Conservation (phyloP, 2,329 filamentous ascomycete species). For the Arachnomyces sp. region DNA sequence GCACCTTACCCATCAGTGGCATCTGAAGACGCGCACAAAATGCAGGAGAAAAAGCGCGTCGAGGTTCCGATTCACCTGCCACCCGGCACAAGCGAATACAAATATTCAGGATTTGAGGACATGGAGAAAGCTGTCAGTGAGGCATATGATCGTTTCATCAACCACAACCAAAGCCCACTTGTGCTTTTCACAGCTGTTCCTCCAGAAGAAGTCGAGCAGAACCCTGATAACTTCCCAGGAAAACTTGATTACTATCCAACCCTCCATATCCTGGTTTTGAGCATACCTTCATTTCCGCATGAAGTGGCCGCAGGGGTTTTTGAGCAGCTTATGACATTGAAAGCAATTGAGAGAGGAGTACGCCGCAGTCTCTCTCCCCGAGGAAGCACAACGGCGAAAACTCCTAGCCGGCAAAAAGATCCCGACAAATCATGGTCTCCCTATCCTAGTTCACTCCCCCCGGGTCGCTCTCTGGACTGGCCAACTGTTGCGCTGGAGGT, state of each 20-base stretch:
- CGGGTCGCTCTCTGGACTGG: slow-evolving; percentile 1
- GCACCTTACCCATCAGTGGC: no score
- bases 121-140: slow-evolving; percentile 1
- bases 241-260: slow-evolving; percentile 1
- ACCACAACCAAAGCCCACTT: slow-evolving; percentile 3
- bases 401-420: not conserved
- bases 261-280: slow-evolving; percentile 1
- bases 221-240: not conserved
- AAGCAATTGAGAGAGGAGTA: not conserved
- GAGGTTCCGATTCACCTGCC: not conserved
- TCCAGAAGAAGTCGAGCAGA: slow-evolving; percentile 2
- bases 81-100: slow-evolving; percentile 2
- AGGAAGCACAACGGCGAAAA: not conserved
- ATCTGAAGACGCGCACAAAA: not conserved
- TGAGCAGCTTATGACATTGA: not conserved
- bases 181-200: slow-evolving; percentile 3
- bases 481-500: slow-evolving; percentile 6
- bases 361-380: not conserved
- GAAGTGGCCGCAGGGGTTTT: not conserved
- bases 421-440: not conserved
- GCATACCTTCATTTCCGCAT: slow-evolving; percentile 1
- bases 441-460: not conserved
- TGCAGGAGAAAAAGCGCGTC: not conserved
- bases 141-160: slow-evolving; percentile 2
- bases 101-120: slow-evolving; percentile 2